phyloP scores from a whole-genome alignment of 306 rosid species.

The Echinosophora koreensis region DNA sequence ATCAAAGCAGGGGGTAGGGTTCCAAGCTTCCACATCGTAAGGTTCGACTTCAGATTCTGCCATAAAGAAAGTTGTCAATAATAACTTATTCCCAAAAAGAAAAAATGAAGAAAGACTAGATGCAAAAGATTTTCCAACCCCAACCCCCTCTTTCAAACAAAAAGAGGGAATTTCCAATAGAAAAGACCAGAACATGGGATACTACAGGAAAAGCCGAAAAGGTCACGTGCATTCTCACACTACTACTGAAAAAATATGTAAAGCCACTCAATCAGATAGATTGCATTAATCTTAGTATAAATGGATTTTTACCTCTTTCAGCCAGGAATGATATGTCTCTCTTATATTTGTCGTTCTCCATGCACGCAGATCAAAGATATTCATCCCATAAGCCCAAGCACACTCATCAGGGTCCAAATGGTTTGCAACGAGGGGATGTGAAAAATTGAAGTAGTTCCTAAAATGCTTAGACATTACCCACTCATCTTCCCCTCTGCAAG shows the following conservation, averaged over 20 bases:
- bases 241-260: not conserved
- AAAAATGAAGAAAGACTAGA: constrained; percentile 5
- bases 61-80: constrained; percentile 41
- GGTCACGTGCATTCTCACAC: not conserved
- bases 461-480: constrained; percentile 98
- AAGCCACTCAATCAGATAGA: not conserved
- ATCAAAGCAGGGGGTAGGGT: constrained; percentile 98
- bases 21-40: constrained; percentile 97
- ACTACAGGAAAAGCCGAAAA: not conserved
- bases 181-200: constrained; percentile 12
- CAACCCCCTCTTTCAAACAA: not conserved
- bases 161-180: not conserved
- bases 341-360: constrained; percentile 87
- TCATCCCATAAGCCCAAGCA: constrained; percentile 99
- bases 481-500: constrained; percentile 93
- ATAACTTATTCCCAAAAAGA: not conserved
- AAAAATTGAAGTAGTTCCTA: constrained; percentile 94
- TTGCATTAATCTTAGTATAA: constrained; percentile 17
- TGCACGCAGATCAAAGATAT: constrained; percentile 81
- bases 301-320: constrained; percentile 77
- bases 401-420: constrained; percentile 92
- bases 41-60: constrained; percentile 90
- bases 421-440: constrained; percentile 78
- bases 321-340: constrained; percentile 92
- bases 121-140: not conserved